Percentiles rank a stretch among this genome's conserved stretches.
phyloP scores from a whole-genome alignment of 2,329 filamentous ascomycete species.

The Exutisphaerella laricina region DNA sequence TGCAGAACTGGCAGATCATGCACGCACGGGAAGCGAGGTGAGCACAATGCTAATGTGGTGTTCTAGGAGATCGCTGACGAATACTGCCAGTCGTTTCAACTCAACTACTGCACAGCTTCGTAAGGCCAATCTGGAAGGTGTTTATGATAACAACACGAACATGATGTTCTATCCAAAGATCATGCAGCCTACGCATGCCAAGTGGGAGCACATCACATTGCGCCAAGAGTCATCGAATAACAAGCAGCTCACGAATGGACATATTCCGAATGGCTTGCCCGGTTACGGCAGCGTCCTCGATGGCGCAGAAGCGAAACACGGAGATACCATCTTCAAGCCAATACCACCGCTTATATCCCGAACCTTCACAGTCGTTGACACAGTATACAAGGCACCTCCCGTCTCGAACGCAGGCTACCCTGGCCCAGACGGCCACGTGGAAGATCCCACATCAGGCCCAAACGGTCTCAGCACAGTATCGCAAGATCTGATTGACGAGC shows the following conservation, averaged over 20 bases:
- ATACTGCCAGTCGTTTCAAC: constrained; percentile 70
- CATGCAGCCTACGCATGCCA: constrained; percentile 84
- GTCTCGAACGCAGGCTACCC: constrained; percentile 55
- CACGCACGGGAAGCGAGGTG: constrained; percentile 89
- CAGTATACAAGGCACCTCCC: constrained; percentile 53
- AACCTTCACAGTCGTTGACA: constrained; percentile 60
- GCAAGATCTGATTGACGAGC: constrained; percentile 59
- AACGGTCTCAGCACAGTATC: constrained; percentile 59
- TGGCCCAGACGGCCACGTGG: constrained; percentile 50
- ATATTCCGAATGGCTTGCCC: constrained; percentile 19
- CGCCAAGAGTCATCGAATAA: constrained; percentile 7
- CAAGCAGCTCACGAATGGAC: constrained; percentile 26
- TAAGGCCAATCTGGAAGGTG: constrained; percentile 62
- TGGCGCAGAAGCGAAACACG: constrained; percentile 9
- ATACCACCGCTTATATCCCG: constrained; percentile 55
- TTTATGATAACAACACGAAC: constrained; percentile 95
- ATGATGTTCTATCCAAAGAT: constrained; percentile 76
- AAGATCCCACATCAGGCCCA: constrained; percentile 41
- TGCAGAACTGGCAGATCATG: constrained; percentile 94
- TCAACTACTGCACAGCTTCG: constrained; percentile 64
- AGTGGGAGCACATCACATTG: constrained; percentile 67
- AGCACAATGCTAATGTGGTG: constrained; percentile 27
- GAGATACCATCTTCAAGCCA: constrained; percentile 44
- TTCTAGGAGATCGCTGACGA: constrained; percentile 3
- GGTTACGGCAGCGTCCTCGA: constrained; percentile 19